Conservation (phyloP, 1,284 basidiomycete genomes). For the Thecaphora frezii region DNA sequence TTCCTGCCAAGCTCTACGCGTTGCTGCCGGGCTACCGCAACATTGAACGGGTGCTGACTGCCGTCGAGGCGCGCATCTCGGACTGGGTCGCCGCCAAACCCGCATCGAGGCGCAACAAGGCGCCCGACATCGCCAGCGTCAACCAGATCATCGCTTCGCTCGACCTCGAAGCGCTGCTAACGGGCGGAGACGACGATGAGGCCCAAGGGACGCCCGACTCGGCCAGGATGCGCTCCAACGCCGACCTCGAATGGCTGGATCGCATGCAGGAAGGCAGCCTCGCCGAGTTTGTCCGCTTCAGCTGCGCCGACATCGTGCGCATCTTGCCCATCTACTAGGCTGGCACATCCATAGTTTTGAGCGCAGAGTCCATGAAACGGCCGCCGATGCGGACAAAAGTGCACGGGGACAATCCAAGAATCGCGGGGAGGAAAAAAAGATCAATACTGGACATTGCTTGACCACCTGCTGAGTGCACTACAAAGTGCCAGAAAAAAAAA, state of each 20-base stretch:
- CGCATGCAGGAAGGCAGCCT: slow-evolving; percentile 35
- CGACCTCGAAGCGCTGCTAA: slow-evolving; percentile 34
- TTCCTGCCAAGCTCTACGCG: slow-evolving; percentile 17
- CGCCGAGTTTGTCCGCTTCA: slow-evolving; percentile 27
- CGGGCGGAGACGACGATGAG: slow-evolving; percentile 21
- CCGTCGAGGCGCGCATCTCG: slow-evolving; percentile 31
- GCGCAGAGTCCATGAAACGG: neutral
- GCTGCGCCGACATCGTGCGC: slow-evolving; percentile 24
- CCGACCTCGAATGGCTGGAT: slow-evolving; percentile 37
- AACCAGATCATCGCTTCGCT: slow-evolving; percentile 37
- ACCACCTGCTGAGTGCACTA: no score
- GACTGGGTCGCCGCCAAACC: slow-evolving; percentile 30
- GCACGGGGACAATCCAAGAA: no score
- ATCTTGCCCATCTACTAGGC: slow-evolving; percentile 30
- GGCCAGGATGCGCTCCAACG: slow-evolving; percentile 2
- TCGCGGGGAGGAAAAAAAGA: no score
- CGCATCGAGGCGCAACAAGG: slow-evolving; percentile 13
- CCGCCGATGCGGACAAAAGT: no score
- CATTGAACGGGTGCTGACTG: slow-evolving; percentile 25
- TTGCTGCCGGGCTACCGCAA: slow-evolving; percentile 32
- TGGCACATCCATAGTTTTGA: no score
- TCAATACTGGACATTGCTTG: no score
- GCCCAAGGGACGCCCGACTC: neutral
- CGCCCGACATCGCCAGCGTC: slow-evolving; percentile 28
- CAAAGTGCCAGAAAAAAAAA: no score